A percentile compares a stretch with the other conserved stretches of the same genome.
These are phyloP conservation scores for Theileria parva DNA, from an alignment of 169 alveolate genomes.

Conservation along the genomic window DNA sequence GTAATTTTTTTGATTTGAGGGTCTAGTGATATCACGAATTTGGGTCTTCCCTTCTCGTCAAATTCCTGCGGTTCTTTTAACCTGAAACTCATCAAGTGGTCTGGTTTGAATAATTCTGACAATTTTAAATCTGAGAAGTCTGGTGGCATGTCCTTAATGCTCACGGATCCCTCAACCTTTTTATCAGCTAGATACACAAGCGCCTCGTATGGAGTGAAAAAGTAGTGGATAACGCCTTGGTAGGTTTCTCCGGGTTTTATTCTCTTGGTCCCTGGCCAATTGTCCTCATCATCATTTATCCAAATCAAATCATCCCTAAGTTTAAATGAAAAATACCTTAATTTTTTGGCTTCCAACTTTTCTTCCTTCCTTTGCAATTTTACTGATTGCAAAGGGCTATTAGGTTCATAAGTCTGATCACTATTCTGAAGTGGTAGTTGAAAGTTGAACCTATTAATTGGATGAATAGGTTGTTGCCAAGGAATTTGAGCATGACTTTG, in stretches of 20 bases:
- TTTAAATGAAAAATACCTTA: conserved; percentile 27
- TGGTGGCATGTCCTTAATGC: conserved; percentile 31
- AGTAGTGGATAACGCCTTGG: conserved; percentile 49
- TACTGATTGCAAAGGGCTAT: background rate
- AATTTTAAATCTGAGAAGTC: background rate
- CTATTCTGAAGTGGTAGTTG: background rate
- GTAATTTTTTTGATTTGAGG: background rate
- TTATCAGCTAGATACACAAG: conserved; percentile 44
- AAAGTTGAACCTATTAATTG: too few species aligned
- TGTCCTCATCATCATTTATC: conserved; percentile 43
- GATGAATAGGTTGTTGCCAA: too few species aligned
- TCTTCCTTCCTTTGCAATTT: background rate
- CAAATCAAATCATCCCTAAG: conserved; percentile 13
- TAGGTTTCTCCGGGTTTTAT: conserved; percentile 42
- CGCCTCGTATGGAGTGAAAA: conserved; percentile 42
- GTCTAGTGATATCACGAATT: conserved; percentile 14
- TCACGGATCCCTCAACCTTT: conserved; percentile 53
- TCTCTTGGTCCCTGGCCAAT: conserved; percentile 59
- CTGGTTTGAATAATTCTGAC: conserved; percentile 15
- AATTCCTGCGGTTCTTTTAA: conserved; percentile 51
- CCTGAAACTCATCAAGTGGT: conserved; percentile 35
- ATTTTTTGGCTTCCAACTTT: background rate
- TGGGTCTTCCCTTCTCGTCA: conserved; percentile 60
- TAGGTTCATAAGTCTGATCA: background rate
- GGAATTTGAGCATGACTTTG: too few species aligned